Conservation (phyloP, 345 rosid species). For the Melaleuca alternifolia region DNA sequence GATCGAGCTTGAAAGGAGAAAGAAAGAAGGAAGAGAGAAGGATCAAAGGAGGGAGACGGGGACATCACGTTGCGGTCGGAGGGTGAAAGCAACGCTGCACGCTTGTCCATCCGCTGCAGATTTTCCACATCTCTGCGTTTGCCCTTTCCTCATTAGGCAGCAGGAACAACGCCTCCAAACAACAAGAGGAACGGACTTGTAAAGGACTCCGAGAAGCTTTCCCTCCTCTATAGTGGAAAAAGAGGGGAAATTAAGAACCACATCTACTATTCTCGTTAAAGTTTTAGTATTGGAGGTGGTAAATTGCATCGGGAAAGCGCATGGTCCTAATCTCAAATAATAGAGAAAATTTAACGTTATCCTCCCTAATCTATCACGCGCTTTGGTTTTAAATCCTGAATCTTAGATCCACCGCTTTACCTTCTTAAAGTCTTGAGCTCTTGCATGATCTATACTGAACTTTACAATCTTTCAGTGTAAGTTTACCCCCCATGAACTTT, state of each 20-base stretch:
- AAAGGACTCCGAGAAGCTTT: background rate
- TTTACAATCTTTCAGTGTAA: background rate
- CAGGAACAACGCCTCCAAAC: background rate
- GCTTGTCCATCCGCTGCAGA: background rate
- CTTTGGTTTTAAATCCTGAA: background rate
- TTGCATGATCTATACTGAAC: background rate
- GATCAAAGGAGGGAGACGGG: no score
- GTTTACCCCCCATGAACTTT: background rate
- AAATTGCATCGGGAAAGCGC: background rate
- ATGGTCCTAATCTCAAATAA: background rate
- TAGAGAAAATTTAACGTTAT: background rate
- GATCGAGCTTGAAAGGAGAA: background rate
- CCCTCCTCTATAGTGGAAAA: background rate
- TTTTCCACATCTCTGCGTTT: background rate
- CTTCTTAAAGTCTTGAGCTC: background rate
- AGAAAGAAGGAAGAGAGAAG: background rate
- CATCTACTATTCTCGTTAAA: no score
- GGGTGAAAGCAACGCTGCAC: background rate
- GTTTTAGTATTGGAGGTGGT: background rate
- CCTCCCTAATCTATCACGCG: background rate
- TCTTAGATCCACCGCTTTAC: background rate
- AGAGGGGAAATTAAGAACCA: no score
- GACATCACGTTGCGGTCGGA: background rate
- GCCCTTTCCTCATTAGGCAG: background rate
- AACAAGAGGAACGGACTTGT: background rate